Base-by-base conservation (phyloP, 805 yeast species). In the Candida rishiriensis region DNA sequence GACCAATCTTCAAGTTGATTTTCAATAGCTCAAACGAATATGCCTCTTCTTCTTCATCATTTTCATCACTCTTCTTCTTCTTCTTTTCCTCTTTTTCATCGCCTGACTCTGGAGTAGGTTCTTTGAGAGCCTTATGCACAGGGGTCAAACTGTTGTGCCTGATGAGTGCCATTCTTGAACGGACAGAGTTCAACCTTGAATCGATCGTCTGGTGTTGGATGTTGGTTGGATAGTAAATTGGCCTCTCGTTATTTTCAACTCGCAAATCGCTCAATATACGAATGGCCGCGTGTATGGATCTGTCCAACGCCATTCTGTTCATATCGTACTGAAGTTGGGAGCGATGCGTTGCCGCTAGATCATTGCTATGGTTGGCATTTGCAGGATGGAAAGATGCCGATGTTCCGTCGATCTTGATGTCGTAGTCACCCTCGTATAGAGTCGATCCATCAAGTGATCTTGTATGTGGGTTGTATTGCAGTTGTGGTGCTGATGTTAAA, bases 271-370 rank as follows among this genome's bases (percentile, higher is more conserved):
- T 56, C 39, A 85, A 57, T 26, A 83, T 56, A 33, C 72, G 75
- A 12, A 73, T 65, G 1, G 83, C 75, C 29, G 75, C 70, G 47
- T 72, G 66, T 44, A 85, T 81, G 1, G 83, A 72, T 41, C 85
- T 69, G 46, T 79, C 83, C 43, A 90, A 68, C 1, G 83, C 73
- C 0, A 79, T 68, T 43, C 85, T 75, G 66, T 83, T 82, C 53
- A 83, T 81, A 58, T 88, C 88, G 61, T 85, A 91, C 48, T 79
- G 85, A 44, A 84, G 65, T 58, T 90, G 96, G 46, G 81, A 79
- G 29, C 84, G 60, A 41, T 88, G 83, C 1, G 83, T 70, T 38
- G 47, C 42, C 1, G 48, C 56, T 9, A 55, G 45, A 18, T 55
- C 52, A 2, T 72, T 68, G 16, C 26, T 41, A 21, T 40, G 26